A percentile compares a stretch with the other conserved stretches of the same genome.
phyloP scores from a whole-genome alignment of 2,329 filamentous ascomycete species.

The Phaeosphaeria sp. region DNA sequence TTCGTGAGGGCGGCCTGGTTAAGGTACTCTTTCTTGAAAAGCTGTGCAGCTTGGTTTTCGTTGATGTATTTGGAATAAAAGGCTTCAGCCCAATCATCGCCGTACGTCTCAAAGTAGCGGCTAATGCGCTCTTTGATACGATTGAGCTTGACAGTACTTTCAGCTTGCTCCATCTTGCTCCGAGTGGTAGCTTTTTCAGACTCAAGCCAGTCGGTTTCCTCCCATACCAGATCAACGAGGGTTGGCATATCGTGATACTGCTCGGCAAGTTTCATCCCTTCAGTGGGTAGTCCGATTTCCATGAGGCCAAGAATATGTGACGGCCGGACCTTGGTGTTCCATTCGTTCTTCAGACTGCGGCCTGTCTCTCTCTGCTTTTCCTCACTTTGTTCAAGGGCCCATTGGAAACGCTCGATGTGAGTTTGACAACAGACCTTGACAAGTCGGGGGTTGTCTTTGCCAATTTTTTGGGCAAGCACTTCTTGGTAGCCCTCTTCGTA shows the following conservation, averaged over 20 bases:
- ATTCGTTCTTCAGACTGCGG: constrained; percentile 53
- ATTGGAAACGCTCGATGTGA: constrained; percentile 65
- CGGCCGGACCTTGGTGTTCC: constrained; percentile 48
- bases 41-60: constrained; percentile 47
- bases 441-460: constrained; percentile 54
- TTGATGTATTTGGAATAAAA: constrained; percentile 81
- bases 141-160: constrained; percentile 50
- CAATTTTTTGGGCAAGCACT: constrained; percentile 54
- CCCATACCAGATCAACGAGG: constrained; percentile 61
- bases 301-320: constrained; percentile 51
- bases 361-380: constrained; percentile 58
- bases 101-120: constrained; percentile 68
- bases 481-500: constrained; percentile 47
- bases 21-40: constrained; percentile 72
- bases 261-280: constrained; percentile 68
- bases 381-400: constrained; percentile 61
- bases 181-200: constrained; percentile 33
- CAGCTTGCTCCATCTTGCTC: constrained; percentile 45
- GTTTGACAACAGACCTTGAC: constrained; percentile 65
- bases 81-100: constrained; percentile 72
- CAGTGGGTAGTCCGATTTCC: constrained; percentile 60
- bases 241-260: constrained; percentile 68
- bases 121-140: constrained; percentile 52
- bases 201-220: constrained; percentile 52
- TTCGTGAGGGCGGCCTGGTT: constrained; percentile 76